Conservation (phyloP, 2,329 filamentous ascomycete genomes). For the Cladosporium sp. region DNA sequence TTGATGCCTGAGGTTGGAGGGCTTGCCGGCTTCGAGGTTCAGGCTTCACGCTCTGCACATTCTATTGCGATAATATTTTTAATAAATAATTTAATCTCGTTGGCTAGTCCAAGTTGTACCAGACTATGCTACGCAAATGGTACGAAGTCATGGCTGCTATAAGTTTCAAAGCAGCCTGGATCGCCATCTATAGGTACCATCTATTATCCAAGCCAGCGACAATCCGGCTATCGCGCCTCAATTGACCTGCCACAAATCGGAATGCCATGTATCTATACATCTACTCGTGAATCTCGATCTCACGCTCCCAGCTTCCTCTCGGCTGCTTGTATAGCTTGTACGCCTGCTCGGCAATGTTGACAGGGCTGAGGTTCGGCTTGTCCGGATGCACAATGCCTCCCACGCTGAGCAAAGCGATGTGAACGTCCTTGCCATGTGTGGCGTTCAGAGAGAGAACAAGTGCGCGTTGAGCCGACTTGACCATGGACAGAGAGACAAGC, state of each 20-base stretch:
- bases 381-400: conserved; percentile 41
- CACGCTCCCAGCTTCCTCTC: conserved; percentile 34
- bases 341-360: conserved; percentile 43
- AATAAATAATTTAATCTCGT: too few relatives aligned
- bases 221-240: too few relatives aligned
- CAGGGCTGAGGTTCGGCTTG: conserved; percentile 41
- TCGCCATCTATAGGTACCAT: too few relatives aligned
- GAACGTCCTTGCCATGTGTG: conserved; percentile 42
- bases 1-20: conserved; percentile 1
- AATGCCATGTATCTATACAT: too few relatives aligned
- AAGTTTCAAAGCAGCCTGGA: too few relatives aligned
- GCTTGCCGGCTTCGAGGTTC: not conserved
- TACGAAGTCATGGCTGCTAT: too few relatives aligned
- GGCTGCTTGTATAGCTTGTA: conserved; percentile 43
- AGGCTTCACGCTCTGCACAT: too few relatives aligned
- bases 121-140: too few relatives aligned
- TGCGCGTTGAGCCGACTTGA: conserved; percentile 51
- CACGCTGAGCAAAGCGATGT: conserved; percentile 46
- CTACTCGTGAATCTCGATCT: conserved; percentile 36
- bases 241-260: too few relatives aligned
- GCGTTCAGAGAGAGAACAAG: conserved; percentile 43
- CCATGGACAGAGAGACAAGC: conserved; percentile 47
- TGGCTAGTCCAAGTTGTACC: too few relatives aligned
- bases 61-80: too few relatives aligned
- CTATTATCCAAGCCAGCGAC: too few relatives aligned